These are phyloP conservation scores for Acmispon strigosus DNA, from an alignment of 306 rosid genomes.

Conservation along the genomic window DNA sequence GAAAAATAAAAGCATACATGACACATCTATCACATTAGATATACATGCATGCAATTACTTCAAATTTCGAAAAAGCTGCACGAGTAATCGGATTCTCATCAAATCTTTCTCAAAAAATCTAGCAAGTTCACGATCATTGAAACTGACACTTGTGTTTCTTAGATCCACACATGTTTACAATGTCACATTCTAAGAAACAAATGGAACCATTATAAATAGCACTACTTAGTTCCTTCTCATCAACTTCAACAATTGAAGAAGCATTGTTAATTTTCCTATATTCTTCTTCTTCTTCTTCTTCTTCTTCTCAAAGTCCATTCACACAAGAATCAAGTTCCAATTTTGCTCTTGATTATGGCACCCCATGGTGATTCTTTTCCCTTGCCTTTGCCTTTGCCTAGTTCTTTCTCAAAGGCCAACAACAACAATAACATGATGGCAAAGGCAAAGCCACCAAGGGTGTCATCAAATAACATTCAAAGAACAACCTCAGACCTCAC, in stretches of 20 bases:
- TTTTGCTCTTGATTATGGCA: slow-evolving; percentile 40
- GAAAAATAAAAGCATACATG: background rate
- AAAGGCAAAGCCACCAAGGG: slow-evolving; percentile 47
- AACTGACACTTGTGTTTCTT: slow-evolving; percentile 36
- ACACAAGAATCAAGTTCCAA: background rate
- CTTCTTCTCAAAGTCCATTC: background rate
- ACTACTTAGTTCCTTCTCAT: background rate
- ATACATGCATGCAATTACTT: background rate
- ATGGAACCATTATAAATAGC: slow-evolving; percentile 43
- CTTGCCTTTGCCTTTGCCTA: slow-evolving; percentile 18
- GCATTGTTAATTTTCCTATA: background rate
- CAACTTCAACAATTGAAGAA: background rate
- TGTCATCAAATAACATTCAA: slow-evolving; percentile 39
- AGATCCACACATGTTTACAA: slow-evolving; percentile 40
- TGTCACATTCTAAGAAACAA: background rate
- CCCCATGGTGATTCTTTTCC: slow-evolving; percentile 51
- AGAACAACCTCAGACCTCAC: slow-evolving; percentile 83
- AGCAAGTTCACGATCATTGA: slow-evolving; percentile 38
- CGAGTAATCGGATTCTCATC: slow-evolving; percentile 21
- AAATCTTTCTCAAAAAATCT: slow-evolving; percentile 32
- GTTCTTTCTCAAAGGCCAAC: slow-evolving; percentile 22
- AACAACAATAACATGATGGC: slow-evolving; percentile 30
- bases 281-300: background rate
- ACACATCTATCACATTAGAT: background rate
- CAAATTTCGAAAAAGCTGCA: slow-evolving; percentile 20